These are phyloP conservation scores for Backusella tarrabulga DNA, from an alignment of 192 early-diverging fungal species.

Conservation along the genomic window DNA sequence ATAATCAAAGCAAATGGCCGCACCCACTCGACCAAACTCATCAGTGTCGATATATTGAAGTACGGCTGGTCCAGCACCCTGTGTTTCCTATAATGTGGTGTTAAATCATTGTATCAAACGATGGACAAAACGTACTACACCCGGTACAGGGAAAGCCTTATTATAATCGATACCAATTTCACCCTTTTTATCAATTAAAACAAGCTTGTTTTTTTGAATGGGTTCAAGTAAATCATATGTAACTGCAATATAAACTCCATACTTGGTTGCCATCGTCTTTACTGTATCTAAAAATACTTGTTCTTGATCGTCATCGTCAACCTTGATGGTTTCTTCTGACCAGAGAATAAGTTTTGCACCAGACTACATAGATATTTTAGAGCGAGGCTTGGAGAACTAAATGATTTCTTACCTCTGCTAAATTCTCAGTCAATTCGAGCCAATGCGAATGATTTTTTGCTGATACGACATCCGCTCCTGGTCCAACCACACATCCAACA, in stretches of 20 bases:
- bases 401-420: constrained; percentile 1
- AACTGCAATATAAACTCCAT: constrained; percentile 4
- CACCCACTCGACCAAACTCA: constrained; percentile 38
- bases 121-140: constrained; percentile 18
- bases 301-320: background rate
- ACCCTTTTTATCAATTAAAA: constrained; percentile 31
- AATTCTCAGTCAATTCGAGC: background rate
- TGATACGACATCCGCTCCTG: background rate
- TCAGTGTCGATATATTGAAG: constrained; percentile 34
- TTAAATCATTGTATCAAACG: too few species aligned
- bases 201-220: constrained; percentile 39
- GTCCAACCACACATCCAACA: constrained; percentile 19
- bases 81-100: constrained; percentile 15
- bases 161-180: constrained; percentile 39
- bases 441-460: constrained; percentile 7
- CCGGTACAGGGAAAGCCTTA: constrained; percentile 44
- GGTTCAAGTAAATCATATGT: background rate
- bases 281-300: constrained; percentile 5
- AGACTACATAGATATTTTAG: background rate
- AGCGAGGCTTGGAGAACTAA: too few species aligned
- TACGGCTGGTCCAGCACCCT: constrained; percentile 30
- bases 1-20: constrained; percentile 47
- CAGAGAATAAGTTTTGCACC: constrained; percentile 18
- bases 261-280: background rate
- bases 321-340: constrained; percentile 14